Evolutionary conservation across 176 grass and related monocot genomes (phyloP).

Genomic region (Lolium perenne): DNA sequence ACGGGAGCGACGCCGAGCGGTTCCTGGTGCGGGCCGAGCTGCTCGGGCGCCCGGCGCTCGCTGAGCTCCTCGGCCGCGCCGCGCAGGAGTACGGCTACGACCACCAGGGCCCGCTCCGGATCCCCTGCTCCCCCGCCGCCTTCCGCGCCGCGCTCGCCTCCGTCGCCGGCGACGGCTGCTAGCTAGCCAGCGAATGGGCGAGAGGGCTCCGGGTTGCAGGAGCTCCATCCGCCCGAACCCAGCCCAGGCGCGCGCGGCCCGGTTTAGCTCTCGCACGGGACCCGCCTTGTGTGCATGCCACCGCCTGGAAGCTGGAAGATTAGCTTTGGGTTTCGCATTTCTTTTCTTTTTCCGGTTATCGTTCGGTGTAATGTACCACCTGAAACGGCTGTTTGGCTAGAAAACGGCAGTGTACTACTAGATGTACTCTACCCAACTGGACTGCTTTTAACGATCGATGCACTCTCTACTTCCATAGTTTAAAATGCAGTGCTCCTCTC

Average conservation of each 20-base stretch:
- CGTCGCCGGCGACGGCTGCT: slow-evolving; percentile 21
- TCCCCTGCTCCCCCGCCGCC: slow-evolving; percentile 65
- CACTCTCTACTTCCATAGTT: neutral
- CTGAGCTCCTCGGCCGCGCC: slow-evolving; percentile 60
- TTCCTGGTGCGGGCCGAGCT: slow-evolving; percentile 77
- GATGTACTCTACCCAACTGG: neutral
- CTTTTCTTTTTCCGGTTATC: neutral
- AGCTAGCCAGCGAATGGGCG: neutral
- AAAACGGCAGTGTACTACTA: neutral
- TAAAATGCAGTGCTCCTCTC: neutral
- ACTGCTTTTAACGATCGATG: neutral
- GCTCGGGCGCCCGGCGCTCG: slow-evolving; percentile 63
- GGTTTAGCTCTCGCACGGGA: neutral
- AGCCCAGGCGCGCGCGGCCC: neutral
- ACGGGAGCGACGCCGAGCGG: slow-evolving; percentile 55
- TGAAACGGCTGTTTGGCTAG: neutral
- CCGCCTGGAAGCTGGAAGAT: slow-evolving; percentile 19
- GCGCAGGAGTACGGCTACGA: slow-evolving; percentile 94
- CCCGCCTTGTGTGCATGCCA: neutral
- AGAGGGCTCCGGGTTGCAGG: neutral
- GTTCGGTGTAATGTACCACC: slow-evolving; percentile 31
- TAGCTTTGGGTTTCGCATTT: neutral
- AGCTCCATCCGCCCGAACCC: neutral
- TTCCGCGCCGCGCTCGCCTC: slow-evolving; percentile 67
- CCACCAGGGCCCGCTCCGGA: slow-evolving; percentile 71